These are phyloP conservation scores for Cenococcum geophilum DNA, from an alignment of 495 filamentous ascomycete genomes.

Conservation along the genomic window DNA sequence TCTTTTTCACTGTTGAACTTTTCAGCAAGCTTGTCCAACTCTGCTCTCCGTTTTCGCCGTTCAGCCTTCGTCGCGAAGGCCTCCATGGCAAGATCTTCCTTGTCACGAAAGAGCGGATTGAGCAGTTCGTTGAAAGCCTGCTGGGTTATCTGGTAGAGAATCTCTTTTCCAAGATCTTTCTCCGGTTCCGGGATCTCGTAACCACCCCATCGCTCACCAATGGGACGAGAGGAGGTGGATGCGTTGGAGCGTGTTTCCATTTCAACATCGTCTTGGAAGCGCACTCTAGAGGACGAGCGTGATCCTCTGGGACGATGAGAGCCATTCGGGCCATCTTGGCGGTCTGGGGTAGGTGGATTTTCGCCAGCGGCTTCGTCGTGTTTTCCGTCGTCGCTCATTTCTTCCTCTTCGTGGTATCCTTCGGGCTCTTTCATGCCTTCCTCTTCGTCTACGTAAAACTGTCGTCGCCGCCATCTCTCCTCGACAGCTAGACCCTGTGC, in stretches of 20 bases:
- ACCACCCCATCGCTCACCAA: constrained; percentile 71
- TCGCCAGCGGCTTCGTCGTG: constrained; percentile 25
- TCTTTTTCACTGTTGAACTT: constrained; percentile 9
- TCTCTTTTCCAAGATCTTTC: constrained; percentile 75
- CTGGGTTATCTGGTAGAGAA: constrained; percentile 83
- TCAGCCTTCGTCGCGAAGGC: constrained; percentile 56
- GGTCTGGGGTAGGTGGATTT: constrained; percentile 5
- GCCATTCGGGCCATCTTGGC: constrained; percentile 33
- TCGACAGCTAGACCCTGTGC: constrained; percentile 40
- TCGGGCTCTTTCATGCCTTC: constrained; percentile 60
- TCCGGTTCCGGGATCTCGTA: constrained; percentile 78
- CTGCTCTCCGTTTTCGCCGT: constrained; percentile 50
- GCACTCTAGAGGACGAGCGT: constrained; percentile 76
- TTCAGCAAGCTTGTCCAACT: constrained; percentile 18
- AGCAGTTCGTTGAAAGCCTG: constrained; percentile 89
- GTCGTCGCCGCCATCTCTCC: constrained; percentile 65
- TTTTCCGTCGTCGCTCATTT: constrained; percentile 42
- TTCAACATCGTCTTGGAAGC: constrained; percentile 73
- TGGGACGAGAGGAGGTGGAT: constrained; percentile 69
- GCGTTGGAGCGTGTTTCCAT: constrained; percentile 69
- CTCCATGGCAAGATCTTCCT: constrained; percentile 71
- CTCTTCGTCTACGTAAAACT: constrained; percentile 77
- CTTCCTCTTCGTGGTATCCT: constrained; percentile 55
- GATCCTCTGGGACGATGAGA: constrained; percentile 47
- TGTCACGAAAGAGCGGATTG: constrained; percentile 72